A percentile compares a stretch with the other conserved stretches of the same genome.
phyloP scores from a whole-genome alignment of 176 grass and related monocot species.

The Echinochloa phyllopogon region DNA sequence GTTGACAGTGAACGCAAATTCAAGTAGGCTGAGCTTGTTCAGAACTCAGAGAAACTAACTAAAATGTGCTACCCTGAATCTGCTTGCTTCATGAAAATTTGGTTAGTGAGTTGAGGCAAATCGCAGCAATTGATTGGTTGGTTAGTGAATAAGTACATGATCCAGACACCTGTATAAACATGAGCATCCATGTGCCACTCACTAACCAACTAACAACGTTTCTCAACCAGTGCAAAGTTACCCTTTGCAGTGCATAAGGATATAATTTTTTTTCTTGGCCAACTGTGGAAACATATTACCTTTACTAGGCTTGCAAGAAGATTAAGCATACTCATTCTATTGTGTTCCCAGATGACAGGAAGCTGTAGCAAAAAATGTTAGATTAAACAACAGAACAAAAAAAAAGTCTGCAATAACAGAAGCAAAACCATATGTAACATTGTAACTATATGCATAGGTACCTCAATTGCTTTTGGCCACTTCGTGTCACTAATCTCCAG shows the following conservation, averaged over 20 bases:
- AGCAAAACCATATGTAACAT: slow-evolving; percentile 11
- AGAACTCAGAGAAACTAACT: not conserved
- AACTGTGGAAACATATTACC: slow-evolving; percentile 55
- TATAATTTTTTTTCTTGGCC: not conserved
- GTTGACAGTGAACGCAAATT: slow-evolving; percentile 6
- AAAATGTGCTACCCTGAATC: too few relatives aligned
- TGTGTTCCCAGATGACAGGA: slow-evolving; percentile 84
- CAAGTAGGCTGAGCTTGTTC: not conserved
- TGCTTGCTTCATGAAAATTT: too few relatives aligned
- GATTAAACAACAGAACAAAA: slow-evolving; percentile 36
- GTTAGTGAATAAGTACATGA: not conserved
- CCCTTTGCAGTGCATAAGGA: slow-evolving; percentile 17
- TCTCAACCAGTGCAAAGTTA: slow-evolving; percentile 2
- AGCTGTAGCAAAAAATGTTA: slow-evolving; percentile 56
- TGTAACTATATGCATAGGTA: slow-evolving; percentile 42
- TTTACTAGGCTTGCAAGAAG: slow-evolving; percentile 85
- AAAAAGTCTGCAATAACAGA: not conserved
- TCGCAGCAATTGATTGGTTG: not conserved
- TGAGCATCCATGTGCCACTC: slow-evolving; percentile 3
- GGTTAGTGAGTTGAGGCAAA: too few relatives aligned
- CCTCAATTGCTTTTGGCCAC: slow-evolving; percentile 93
- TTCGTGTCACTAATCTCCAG: slow-evolving; percentile 93
- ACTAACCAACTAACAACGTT: slow-evolving; percentile 1
- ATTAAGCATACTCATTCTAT: slow-evolving; percentile 94
- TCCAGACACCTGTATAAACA: slow-evolving; percentile 16